These are phyloP conservation scores for Tetrapisispora pingtungensis DNA, from an alignment of 805 yeast species.

Conservation along the genomic window DNA sequence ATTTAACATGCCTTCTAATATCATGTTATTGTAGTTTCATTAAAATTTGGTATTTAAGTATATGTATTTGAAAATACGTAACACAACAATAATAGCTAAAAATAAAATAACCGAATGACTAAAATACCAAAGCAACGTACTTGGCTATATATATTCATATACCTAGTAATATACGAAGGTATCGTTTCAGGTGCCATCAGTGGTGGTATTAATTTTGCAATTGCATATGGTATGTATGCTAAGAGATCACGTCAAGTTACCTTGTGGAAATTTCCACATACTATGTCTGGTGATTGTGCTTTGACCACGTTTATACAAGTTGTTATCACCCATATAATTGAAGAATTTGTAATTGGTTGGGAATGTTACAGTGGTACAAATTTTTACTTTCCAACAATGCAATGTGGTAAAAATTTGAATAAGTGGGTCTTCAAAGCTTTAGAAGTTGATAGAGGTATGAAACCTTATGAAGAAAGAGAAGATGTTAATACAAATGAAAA, in stretches of 20 bases:
- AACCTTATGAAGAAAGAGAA: not conserved
- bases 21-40: too few species aligned
- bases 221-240: slow-evolving; percentile 21
- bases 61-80: too few species aligned
- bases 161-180: slow-evolving; percentile 10
- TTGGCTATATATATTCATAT: not conserved
- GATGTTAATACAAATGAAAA: not conserved
- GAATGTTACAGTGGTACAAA: slow-evolving; percentile 8
- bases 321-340: slow-evolving; percentile 15
- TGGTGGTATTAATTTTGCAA: slow-evolving; percentile 21
- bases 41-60: too few species aligned
- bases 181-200: slow-evolving; percentile 14
- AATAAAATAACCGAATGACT: not conserved
- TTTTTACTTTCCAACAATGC: not conserved
- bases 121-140: not conserved
- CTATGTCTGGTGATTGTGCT: slow-evolving; percentile 21
- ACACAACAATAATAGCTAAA: not conserved
- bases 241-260: slow-evolving; percentile 6
- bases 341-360: slow-evolving; percentile 16
- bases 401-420: not conserved
- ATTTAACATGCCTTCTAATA: too few species aligned
- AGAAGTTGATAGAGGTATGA: slow-evolving; percentile 1
- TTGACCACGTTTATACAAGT: slow-evolving; percentile 15
- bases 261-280: slow-evolving; percentile 23
- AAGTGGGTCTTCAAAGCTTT: not conserved